Evolutionary conservation across 352 stramenopile genomes (phyloP).

Genomic region (Plasmopara halstedii): DNA sequence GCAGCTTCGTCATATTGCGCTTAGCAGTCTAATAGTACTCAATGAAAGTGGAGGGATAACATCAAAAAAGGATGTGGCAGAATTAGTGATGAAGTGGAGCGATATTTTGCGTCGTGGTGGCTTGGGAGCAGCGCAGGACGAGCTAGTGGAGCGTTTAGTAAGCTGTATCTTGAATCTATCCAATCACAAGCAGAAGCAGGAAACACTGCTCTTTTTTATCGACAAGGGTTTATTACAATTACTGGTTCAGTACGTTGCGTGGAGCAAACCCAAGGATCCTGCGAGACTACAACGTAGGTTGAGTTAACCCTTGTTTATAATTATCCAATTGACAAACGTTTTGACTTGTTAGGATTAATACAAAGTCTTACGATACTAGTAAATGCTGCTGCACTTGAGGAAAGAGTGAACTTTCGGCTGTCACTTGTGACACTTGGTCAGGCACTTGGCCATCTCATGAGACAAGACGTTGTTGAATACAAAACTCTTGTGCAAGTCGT

Average conservation of each 20-base stretch:
- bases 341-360: constrained; percentile 17
- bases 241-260: constrained; percentile 29
- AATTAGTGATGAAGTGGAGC: constrained; percentile 3
- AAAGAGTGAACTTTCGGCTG: constrained; percentile 17
- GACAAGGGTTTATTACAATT: constrained; percentile 20
- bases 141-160: constrained; percentile 16
- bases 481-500: constrained; percentile 42
- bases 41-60: constrained; percentile 11
- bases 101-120: constrained; percentile 10
- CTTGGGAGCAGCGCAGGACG: constrained; percentile 12
- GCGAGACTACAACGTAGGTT: constrained; percentile 30
- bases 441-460: constrained; percentile 29
- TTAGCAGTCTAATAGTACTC: constrained; percentile 22
- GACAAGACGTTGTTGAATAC: constrained; percentile 30
- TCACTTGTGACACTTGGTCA: constrained; percentile 31
- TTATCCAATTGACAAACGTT: not conserved
- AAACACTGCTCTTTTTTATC: constrained; percentile 26
- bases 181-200: constrained; percentile 6
- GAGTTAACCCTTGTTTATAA: not conserved
- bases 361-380: constrained; percentile 25
- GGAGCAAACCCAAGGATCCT: constrained; percentile 23
- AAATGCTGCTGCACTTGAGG: constrained; percentile 5
- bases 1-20: constrained; percentile 18
- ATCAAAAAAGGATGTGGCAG: constrained; percentile 5
- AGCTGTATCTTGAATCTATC: constrained; percentile 14